Evolutionary conservation across 2,329 filamentous ascomycete species (phyloP).

Genomic region (Byssothecium circinans): DNA sequence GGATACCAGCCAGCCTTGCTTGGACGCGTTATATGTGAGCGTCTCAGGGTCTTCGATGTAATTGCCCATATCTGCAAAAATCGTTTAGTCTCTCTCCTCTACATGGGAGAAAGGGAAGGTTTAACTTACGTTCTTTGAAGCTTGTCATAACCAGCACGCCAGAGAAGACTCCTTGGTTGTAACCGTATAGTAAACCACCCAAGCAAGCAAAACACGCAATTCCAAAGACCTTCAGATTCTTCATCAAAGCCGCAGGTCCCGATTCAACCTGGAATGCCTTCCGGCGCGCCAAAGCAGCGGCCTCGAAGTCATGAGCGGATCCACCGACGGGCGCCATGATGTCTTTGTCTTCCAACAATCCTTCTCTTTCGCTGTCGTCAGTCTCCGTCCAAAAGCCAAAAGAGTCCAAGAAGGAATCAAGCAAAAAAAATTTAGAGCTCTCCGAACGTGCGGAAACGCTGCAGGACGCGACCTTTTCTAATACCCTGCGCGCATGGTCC

Average conservation of each 20-base stretch:
- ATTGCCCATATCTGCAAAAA: conserved; percentile 45
- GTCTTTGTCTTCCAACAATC: conserved; percentile 4
- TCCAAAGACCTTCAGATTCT: conserved; percentile 57
- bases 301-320: conserved; percentile 40
- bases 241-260: conserved; percentile 54
- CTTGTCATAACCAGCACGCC: conserved; percentile 61
- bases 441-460: neutral
- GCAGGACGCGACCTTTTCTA: conserved; percentile 7
- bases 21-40: conserved; percentile 38
- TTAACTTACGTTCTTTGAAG: conserved; percentile 45
- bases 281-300: conserved; percentile 46
- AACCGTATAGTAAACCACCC: conserved; percentile 63
- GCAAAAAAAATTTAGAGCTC: neutral
- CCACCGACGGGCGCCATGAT: conserved; percentile 45
- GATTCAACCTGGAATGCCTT: conserved; percentile 44
- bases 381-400: neutral
- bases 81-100: neutral
- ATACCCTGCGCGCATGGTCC: conserved; percentile 9
- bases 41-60: conserved; percentile 33
- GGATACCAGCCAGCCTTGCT: conserved; percentile 55
- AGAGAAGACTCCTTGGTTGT: conserved; percentile 77
- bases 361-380: neutral
- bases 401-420: neutral
- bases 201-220: conserved; percentile 59
- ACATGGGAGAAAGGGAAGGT: neutral